These are phyloP conservation scores for Cercospora sesami DNA, from an alignment of 2,329 filamentous ascomycete genomes.

Conservation along the genomic window DNA sequence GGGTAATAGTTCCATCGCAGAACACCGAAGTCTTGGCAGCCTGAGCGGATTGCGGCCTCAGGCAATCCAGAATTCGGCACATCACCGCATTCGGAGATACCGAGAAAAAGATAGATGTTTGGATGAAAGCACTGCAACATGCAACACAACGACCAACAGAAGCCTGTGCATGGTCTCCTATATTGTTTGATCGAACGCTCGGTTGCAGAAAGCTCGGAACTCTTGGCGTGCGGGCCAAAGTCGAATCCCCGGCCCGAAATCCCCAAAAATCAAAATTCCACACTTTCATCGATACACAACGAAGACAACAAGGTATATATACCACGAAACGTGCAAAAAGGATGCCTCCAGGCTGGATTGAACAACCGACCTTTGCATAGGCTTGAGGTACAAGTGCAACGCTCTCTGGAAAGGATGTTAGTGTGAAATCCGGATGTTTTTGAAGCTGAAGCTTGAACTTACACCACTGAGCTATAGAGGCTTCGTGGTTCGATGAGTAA, in stretches of 20 bases:
- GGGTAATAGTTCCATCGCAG: background rate
- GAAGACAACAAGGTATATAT: background rate
- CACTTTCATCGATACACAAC: background rate
- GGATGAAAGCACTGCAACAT: background rate
- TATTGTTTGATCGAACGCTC: background rate
- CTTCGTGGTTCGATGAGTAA: background rate
- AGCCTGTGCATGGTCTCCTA: background rate
- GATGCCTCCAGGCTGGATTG: conserved; percentile 10
- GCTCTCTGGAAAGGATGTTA: background rate
- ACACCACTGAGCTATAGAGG: conserved; percentile 8
- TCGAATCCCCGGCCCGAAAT: background rate
- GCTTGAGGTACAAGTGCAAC: conserved; percentile 10
- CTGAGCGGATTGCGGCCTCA: background rate
- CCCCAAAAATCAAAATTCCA: background rate
- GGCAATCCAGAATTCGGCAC: background rate
- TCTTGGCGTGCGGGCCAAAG: background rate
- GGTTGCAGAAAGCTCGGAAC: background rate
- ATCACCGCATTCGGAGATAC: background rate
- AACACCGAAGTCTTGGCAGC: background rate
- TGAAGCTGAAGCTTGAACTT: background rate
- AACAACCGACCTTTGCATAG: conserved; percentile 13
- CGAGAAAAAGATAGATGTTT: background rate
- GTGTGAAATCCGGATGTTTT: background rate
- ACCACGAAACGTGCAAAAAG: background rate
- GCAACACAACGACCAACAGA: background rate